Percentiles rank a stretch among this genome's conserved stretches.
Evolutionary conservation across 176 grass and related monocot species (phyloP).

Genomic region (Oryza glumipatula): DNA sequence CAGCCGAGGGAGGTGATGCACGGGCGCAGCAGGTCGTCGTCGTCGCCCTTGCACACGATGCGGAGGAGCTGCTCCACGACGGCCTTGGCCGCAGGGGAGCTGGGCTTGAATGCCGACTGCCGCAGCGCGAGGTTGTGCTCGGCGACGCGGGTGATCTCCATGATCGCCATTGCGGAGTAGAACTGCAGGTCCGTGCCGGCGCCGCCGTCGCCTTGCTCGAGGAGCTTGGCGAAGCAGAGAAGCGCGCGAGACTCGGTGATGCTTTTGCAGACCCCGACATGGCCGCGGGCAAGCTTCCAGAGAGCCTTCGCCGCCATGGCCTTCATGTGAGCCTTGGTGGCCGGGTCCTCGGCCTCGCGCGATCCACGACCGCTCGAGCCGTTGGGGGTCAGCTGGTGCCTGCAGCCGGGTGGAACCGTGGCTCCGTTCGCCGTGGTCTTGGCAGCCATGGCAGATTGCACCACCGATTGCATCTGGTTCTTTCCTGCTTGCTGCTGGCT

Average conservation of each 20-base stretch:
- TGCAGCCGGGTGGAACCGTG: neutral
- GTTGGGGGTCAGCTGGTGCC: conserved; percentile 32
- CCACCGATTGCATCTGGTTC: conserved; percentile 67
- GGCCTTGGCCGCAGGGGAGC: conserved; percentile 56
- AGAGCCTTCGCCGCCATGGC: conserved; percentile 92
- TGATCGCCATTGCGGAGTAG: conserved; percentile 77
- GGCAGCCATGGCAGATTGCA: conserved; percentile 56
- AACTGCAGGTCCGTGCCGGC: conserved; percentile 52
- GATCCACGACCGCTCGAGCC: conserved; percentile 32
- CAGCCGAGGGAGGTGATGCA: conserved; percentile 78
- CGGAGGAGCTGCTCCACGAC: conserved; percentile 75
- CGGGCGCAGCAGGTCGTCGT: conserved; percentile 65
- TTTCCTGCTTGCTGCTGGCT: conserved; percentile 20
- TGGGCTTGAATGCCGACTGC: conserved; percentile 90
- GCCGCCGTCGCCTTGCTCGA: conserved; percentile 58
- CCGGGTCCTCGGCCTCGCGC: conserved; percentile 62
- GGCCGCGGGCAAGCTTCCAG: conserved; percentile 65
- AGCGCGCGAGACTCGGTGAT: conserved; percentile 90
- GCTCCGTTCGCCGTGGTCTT: conserved; percentile 40
- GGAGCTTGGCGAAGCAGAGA: conserved; percentile 85
- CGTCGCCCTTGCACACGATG: conserved; percentile 51
- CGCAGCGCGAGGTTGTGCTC: conserved; percentile 74
- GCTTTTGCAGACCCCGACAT: conserved; percentile 67
- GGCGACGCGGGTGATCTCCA: conserved; percentile 84
- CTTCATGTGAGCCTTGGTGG: conserved; percentile 70